Percentiles rank a stretch among this genome's conserved stretches.
Evolutionary conservation across 139 green algal genomes (phyloP).

Genomic region (Chlorella vulgaris): DNA sequence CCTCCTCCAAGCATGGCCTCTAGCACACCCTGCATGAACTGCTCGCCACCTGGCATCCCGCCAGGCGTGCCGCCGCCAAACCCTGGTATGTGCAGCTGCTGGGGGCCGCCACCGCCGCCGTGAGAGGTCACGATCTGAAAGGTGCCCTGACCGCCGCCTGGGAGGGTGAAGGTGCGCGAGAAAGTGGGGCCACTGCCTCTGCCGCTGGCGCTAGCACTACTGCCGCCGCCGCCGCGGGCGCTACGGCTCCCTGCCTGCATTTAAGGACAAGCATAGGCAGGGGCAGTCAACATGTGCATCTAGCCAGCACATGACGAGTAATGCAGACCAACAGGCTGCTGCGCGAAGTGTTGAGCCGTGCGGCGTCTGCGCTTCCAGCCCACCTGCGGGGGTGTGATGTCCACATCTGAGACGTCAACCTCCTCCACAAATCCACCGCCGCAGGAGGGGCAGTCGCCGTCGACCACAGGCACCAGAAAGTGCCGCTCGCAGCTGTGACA

Average conservation of each 20-base stretch:
- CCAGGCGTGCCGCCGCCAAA: not conserved
- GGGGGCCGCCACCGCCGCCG: not conserved
- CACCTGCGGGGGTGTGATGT: not conserved
- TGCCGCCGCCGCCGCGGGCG: too few relatives aligned
- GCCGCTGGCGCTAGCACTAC: not conserved
- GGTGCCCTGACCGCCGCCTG: not conserved
- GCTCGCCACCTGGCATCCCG: not conserved
- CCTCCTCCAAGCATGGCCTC: slow-evolving; percentile 8
- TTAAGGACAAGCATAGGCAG: not conserved
- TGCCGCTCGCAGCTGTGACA: slow-evolving; percentile 22
- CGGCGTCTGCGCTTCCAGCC: too few relatives aligned
- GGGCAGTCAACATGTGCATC: not conserved
- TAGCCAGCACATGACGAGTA: not conserved
- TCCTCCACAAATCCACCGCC: slow-evolving; percentile 33
- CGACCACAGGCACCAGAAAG: not conserved
- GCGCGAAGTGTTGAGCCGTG: too few relatives aligned
- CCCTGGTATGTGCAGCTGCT: not conserved
- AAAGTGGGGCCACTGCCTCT: not conserved
- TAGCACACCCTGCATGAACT: not conserved
- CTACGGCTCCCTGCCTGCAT: not conserved
- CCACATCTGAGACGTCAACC: not conserved
- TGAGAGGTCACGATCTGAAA: not conserved
- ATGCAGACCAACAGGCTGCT: too few relatives aligned
- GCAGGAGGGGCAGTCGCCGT: slow-evolving; percentile 18
- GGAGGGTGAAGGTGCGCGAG: slow-evolving; percentile 7